Evolutionary conservation across 1,284 basidiomycete species (phyloP).

Genomic region (Amylostereum chailletii): DNA sequence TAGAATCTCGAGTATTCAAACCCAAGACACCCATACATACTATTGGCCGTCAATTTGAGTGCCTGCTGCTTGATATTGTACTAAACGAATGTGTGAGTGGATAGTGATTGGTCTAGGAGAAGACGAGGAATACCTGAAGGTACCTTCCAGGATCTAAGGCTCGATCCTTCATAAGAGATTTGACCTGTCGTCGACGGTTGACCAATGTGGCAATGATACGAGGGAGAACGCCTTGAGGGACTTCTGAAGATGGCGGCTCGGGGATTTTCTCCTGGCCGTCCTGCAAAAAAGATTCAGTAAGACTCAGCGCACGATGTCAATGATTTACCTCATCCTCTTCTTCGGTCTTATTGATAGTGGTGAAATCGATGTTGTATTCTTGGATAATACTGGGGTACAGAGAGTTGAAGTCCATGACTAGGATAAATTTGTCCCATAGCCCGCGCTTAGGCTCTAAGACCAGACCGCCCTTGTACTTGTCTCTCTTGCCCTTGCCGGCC

Average conservation of each 20-base stretch:
- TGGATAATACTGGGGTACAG: conserved; percentile 99
- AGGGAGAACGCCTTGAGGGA: conserved; percentile 85
- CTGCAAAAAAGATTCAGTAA: conserved; percentile 25
- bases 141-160: conserved; percentile 60
- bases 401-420: conserved; percentile 99
- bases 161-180: conserved; percentile 92
- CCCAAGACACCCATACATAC: conserved; percentile 99
- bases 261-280: conserved; percentile 82
- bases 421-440: conserved; percentile 93
- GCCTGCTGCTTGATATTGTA: conserved; percentile 98
- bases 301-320: neutral
- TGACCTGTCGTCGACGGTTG: conserved; percentile 83
- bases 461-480: conserved; percentile 98
- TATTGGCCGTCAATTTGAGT: conserved; percentile 97
- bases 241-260: conserved; percentile 72
- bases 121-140: conserved; percentile 57
- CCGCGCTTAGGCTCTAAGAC: conserved; percentile 97
- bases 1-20: conserved; percentile 98
- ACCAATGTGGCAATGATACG: conserved; percentile 95
- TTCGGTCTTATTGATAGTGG: conserved; percentile 77
- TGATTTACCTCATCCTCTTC: conserved; percentile 53
- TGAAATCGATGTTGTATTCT: conserved; percentile 99
- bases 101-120: neutral
- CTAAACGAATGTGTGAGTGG: conserved; percentile 27
- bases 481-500: conserved; percentile 62